Evolutionary conservation across 2,329 filamentous ascomycete species (phyloP).

Genomic region (Pseudocercospora eumusae): DNA sequence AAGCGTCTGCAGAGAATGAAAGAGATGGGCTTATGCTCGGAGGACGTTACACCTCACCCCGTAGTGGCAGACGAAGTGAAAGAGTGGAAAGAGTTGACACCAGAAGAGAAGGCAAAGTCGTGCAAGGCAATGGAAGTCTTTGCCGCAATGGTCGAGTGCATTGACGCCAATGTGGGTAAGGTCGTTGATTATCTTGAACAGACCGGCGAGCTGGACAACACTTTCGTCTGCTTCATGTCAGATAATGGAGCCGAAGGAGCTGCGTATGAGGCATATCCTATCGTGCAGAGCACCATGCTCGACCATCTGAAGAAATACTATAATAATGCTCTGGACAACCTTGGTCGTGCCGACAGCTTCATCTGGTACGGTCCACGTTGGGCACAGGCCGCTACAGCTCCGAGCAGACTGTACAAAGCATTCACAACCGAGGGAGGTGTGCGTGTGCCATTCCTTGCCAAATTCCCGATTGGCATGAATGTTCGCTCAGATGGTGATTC

Average conservation of each 20-base stretch:
- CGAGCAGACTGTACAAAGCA: slow-evolving; percentile 52
- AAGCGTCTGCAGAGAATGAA: slow-evolving; percentile 58
- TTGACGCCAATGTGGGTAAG: slow-evolving; percentile 62
- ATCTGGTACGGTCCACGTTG: slow-evolving; percentile 63
- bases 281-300: slow-evolving; percentile 57
- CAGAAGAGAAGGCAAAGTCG: slow-evolving; percentile 52
- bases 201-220: slow-evolving; percentile 63
- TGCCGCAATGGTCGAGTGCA: slow-evolving; percentile 64
- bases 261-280: slow-evolving; percentile 60
- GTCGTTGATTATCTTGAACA: slow-evolving; percentile 58
- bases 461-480: slow-evolving; percentile 34
- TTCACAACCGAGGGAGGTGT: slow-evolving; percentile 54
- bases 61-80: slow-evolving; percentile 54
- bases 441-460: slow-evolving; percentile 55
- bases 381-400: slow-evolving; percentile 57
- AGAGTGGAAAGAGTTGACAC: slow-evolving; percentile 51
- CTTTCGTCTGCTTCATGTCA: slow-evolving; percentile 64
- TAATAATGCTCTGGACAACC: slow-evolving; percentile 59
- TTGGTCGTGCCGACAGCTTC: slow-evolving; percentile 59
- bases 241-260: slow-evolving; percentile 65
- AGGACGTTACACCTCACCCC: slow-evolving; percentile 55
- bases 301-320: slow-evolving; percentile 60
- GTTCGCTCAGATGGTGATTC: slow-evolving; percentile 25
- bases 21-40: slow-evolving; percentile 57
- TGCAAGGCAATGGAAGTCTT: slow-evolving; percentile 62